Base-by-base conservation (phyloP, 2,329 filamentous ascomycete species). In the Cytospora chrysosperma region DNA sequence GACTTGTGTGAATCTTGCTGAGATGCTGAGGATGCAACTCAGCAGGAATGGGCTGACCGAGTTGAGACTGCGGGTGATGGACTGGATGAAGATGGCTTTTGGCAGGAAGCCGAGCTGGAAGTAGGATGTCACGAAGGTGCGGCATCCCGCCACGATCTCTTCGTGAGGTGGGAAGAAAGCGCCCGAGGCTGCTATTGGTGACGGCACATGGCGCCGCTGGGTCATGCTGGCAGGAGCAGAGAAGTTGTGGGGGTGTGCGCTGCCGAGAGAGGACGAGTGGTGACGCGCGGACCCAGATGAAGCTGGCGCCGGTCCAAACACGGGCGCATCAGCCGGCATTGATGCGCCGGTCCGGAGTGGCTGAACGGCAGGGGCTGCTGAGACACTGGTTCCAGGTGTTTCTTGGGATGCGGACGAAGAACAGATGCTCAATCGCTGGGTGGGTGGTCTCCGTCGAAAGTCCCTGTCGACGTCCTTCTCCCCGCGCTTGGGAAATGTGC, bases 81-180 rank as follows among this genome's bases (percentile, higher is more conserved):
- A 61, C 43, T 72, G 70, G 28, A 75, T 66, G 58, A 75, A 75
- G 43, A 74, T 58, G 4, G 69, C 65, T 56, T 74, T 73, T 15
- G 73, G 72, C 15, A 75, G 65, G 61, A 75, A 75, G 10, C 73
- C 73, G 2, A 74, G 69, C 63, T 73, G 72, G 61, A 74, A 74
- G 56, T 72, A 73, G 13, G 69, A 73, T 1, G 69, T 72, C 27
- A 71, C 67, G 26, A 74, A 70, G 7, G 68, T 68, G n/a, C 68
- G 70, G 32, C 68, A 70, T 15, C 70, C 72, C 32, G 72, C 70
- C 24, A 72, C 69, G 12, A 74, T 66, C 51, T 73, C 72, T 3
- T 70, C 65, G 43, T 68, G 63, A 2, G 71, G 70, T n/a, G 65
- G 65, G 27, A 67, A 65, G 26, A 6, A 67, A 28, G 49, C 59